Percentiles rank a stretch among this genome's conserved stretches.
phyloP scores from a whole-genome alignment of 305 asterid genomes.

The Monarda citriodora region DNA sequence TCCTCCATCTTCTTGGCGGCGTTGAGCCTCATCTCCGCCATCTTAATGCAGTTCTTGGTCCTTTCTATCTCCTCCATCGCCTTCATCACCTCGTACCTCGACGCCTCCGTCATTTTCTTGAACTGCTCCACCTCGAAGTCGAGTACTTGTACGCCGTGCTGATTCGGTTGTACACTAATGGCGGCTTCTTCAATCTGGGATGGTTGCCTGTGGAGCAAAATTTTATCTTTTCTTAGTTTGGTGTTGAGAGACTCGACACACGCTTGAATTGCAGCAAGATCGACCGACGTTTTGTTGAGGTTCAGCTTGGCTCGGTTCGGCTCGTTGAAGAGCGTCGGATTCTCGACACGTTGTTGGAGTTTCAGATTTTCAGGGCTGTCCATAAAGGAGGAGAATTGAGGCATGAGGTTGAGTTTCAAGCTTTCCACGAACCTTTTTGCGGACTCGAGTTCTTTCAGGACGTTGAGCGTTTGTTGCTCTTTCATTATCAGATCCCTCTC shows the following conservation, averaged over 20 bases:
- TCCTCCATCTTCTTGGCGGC: conserved; percentile 86
- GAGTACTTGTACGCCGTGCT: conserved; percentile 18
- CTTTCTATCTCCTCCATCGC: conserved; percentile 73
- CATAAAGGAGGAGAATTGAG: conserved; percentile 47
- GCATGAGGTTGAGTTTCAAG: conserved; percentile 50
- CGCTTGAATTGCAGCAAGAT: conserved; percentile 72
- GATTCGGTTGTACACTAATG: neutral
- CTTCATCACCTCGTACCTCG: conserved; percentile 75
- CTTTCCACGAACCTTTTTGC: conserved; percentile 68
- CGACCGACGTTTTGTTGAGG: conserved; percentile 63
- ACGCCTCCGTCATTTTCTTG: conserved; percentile 88
- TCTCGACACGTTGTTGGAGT: neutral
- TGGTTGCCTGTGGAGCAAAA: conserved; percentile 25
- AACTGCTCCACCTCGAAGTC: conserved; percentile 74
- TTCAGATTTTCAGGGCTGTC: conserved; percentile 30
- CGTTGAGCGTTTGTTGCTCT: conserved; percentile 67
- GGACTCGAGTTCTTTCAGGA: conserved; percentile 68
- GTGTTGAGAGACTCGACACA: conserved; percentile 73
- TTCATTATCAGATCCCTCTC: conserved; percentile 71
- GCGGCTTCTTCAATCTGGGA: neutral
- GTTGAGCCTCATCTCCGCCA: conserved; percentile 70
- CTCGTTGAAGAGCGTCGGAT: conserved; percentile 44
- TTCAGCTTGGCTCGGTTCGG: conserved; percentile 62
- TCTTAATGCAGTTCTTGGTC: conserved; percentile 57
- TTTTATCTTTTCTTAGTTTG: conserved; percentile 50